A percentile compares a stretch with the other conserved stretches of the same genome.
Conservation (phyloP, 1,139 yeast genomes). For the Candida freyschussii region DNA sequence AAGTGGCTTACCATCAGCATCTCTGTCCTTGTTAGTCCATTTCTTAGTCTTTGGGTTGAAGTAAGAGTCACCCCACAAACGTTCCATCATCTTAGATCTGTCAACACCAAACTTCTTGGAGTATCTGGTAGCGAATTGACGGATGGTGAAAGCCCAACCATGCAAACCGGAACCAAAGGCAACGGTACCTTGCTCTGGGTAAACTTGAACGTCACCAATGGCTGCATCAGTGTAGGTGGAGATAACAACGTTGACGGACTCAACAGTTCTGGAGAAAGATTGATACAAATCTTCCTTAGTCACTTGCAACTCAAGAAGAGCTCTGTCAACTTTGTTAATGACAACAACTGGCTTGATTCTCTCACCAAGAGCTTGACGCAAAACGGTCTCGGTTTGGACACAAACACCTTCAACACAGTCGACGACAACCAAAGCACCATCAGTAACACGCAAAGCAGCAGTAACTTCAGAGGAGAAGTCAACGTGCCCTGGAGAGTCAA, state of each 20-base stretch:
- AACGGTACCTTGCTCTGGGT: constrained; percentile 99
- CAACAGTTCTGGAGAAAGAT: constrained; percentile 97
- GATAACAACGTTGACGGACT: constrained; percentile 97
- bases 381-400: constrained; percentile 99
- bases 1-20: constrained; percentile 90
- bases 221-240: constrained; percentile 90
- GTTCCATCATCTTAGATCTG: constrained; percentile 95
- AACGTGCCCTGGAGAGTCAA: constrained; percentile 99
- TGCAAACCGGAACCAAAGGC: constrained; percentile 99
- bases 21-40: constrained; percentile 97
- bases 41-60: constrained; percentile 99
- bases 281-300: constrained; percentile 99
- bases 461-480: constrained; percentile 99
- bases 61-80: constrained; percentile 99
- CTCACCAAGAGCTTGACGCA: constrained; percentile 99
- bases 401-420: constrained; percentile 99
- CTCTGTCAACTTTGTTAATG: constrained; percentile 99
- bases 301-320: constrained; percentile 97
- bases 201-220: constrained; percentile 95
- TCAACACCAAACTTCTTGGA: constrained; percentile 99
- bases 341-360: constrained; percentile 98
- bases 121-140: constrained; percentile 98
- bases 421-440: constrained; percentile 99
- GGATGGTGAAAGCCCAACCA: constrained; percentile 99
- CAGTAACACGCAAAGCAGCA: constrained; percentile 99